Conservation (phyloP, 2,329 filamentous ascomycete genomes). For the Neoascochyta sp. region DNA sequence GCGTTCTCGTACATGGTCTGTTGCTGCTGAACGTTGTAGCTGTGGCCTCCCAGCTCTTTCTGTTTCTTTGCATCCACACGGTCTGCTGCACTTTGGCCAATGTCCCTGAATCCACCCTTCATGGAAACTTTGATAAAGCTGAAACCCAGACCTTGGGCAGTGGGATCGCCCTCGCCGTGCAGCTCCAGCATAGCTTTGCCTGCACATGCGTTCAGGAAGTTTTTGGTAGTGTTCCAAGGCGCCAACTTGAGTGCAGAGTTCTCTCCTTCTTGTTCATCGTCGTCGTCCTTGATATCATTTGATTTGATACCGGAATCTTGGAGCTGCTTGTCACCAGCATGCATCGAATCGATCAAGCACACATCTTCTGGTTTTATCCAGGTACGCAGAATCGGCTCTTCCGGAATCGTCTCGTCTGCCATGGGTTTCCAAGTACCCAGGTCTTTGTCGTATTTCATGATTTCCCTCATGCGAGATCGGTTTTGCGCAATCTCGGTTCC, state of each 20-base stretch:
- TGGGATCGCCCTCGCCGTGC: constrained; percentile 91
- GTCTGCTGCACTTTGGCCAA: constrained; percentile 83
- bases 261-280: constrained; percentile 62
- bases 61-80: constrained; percentile 74
- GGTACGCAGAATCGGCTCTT: constrained; percentile 73
- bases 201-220: constrained; percentile 88
- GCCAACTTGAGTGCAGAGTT: constrained; percentile 84
- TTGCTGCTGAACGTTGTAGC: constrained; percentile 95
- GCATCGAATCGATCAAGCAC: constrained; percentile 92
- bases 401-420: constrained; percentile 69
- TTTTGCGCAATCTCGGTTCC: constrained; percentile 95
- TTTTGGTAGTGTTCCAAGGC: constrained; percentile 95
- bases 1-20: constrained; percentile 88
- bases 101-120: constrained; percentile 94
- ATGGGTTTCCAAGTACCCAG: constrained; percentile 76
- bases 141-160: constrained; percentile 87
- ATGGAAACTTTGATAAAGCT: constrained; percentile 97
- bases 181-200: constrained; percentile 96
- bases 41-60: constrained; percentile 75
- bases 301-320: constrained; percentile 83
- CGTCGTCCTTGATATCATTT: constrained; percentile 60
- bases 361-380: constrained; percentile 97
- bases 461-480: constrained; percentile 93
- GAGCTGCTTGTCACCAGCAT: constrained; percentile 86
- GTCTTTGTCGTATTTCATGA: constrained; percentile 85